phyloP scores from a whole-genome alignment of 768 basidiomycete genomes.

The Leccinum longicurvipes region DNA sequence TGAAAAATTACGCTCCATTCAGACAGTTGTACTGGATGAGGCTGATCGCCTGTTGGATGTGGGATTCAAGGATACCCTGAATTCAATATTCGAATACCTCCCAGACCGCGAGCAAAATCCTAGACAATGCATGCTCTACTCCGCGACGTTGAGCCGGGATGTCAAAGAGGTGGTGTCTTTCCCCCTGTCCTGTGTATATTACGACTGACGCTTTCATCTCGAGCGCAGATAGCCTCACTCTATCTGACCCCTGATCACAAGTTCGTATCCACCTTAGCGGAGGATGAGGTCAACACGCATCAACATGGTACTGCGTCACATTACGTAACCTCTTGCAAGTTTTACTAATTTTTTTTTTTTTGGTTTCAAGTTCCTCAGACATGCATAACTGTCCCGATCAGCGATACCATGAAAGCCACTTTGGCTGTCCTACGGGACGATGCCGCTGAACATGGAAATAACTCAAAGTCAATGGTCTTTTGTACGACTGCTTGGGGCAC shows the following conservation, averaged over 20 bases:
- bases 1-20: conserved; percentile 36
- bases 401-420: conserved; percentile 39
- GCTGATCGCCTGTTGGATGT: conserved; percentile 73
- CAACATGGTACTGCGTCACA: conserved; percentile 43
- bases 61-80: conserved; percentile 66
- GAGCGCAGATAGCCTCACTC: conserved; percentile 24
- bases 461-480: conserved; percentile 55
- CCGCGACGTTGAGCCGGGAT: conserved; percentile 71
- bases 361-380: conserved; percentile 45
- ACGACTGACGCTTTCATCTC: not conserved
- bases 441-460: conserved; percentile 22
- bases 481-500: conserved; percentile 65
- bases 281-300: conserved; percentile 59
- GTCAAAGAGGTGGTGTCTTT: conserved; percentile 46
- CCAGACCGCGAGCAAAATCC: conserved; percentile 46
- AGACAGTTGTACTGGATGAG: conserved; percentile 63
- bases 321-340: not conserved
- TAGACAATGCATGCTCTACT: conserved; percentile 67
- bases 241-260: conserved; percentile 28
- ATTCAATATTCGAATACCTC: conserved; percentile 51
- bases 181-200: no score
- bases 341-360: not conserved
- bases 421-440: conserved; percentile 40
- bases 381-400: conserved; percentile 40
- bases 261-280: conserved; percentile 58